These are phyloP conservation scores for Cryptosporidium viatorum DNA, from an alignment of 169 alveolate genomes.

Conservation along the genomic window DNA sequence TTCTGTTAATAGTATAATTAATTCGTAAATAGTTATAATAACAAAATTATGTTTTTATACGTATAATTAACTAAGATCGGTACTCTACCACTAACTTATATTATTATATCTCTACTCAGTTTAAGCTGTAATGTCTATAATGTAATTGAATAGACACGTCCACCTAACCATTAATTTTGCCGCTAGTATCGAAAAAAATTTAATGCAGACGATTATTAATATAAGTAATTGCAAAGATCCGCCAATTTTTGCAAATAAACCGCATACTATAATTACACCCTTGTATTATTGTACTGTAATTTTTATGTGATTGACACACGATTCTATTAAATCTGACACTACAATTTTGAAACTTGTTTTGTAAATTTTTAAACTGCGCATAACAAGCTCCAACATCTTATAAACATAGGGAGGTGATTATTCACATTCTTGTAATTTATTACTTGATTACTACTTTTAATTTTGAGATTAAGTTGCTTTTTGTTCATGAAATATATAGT, in stretches of 20 bases:
- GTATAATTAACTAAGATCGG: slow-evolving; percentile 17
- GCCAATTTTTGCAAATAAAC: not conserved
- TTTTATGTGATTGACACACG: not conserved
- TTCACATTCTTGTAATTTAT: too few species aligned
- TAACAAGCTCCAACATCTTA: not conserved
- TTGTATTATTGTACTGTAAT: not conserved
- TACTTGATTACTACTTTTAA: not conserved
- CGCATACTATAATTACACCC: not conserved
- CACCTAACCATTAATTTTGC: slow-evolving; percentile 12
- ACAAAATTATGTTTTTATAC: not conserved
- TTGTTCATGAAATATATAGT: too few species aligned
- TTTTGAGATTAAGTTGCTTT: too few species aligned
- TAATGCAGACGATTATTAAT: not conserved
- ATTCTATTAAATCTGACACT: not conserved
- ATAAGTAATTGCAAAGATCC: not conserved
- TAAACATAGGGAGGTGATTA: not conserved
- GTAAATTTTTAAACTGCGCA: too few species aligned
- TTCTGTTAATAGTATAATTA: not conserved
- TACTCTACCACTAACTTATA: slow-evolving; percentile 34
- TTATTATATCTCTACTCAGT: slow-evolving; percentile 2
- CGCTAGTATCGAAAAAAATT: not conserved
- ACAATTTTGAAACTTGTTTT: too few species aligned
- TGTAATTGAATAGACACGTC: slow-evolving; percentile 7
- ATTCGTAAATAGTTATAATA: slow-evolving; percentile 1
- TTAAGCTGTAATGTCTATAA: not conserved